A percentile compares a stretch with the other conserved stretches of the same genome.
phyloP scores from a whole-genome alignment of 2,329 filamentous ascomycete genomes.

The Pseudogymnoascus sp. region DNA sequence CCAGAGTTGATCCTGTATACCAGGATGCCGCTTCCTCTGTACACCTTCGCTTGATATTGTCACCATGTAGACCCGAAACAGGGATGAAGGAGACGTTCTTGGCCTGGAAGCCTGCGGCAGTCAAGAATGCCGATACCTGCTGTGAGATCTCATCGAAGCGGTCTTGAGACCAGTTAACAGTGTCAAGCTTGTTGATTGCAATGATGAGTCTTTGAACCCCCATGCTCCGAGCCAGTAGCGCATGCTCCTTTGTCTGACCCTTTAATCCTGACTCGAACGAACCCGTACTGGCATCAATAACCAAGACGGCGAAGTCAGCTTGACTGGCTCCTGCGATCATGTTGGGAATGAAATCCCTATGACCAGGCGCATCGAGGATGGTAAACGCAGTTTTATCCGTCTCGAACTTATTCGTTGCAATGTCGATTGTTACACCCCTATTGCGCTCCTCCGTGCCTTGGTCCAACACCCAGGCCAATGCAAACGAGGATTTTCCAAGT shows the following conservation, averaged over 20 bases:
- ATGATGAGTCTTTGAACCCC: constrained; percentile 83
- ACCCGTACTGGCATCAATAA: constrained; percentile 83
- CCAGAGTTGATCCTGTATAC: constrained; percentile 72
- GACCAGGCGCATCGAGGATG: constrained; percentile 89
- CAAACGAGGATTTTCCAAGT: constrained; percentile 91
- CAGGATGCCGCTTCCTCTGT: constrained; percentile 54
- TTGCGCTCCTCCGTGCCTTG: constrained; percentile 82
- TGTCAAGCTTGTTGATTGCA: constrained; percentile 92
- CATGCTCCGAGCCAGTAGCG: constrained; percentile 79
- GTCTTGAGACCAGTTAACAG: constrained; percentile 70
- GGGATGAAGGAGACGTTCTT: constrained; percentile 84
- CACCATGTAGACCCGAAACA: constrained; percentile 79
- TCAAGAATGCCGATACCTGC: constrained; percentile 76
- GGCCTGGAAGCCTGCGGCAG: constrained; percentile 68
- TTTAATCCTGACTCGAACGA: constrained; percentile 90
- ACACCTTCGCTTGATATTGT: constrained; percentile 65
- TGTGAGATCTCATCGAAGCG: constrained; percentile 79
- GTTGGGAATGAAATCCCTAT: constrained; percentile 93
- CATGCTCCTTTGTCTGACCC: constrained; percentile 91
- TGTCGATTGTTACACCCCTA: constrained; percentile 91
- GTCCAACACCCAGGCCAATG: constrained; percentile 93
- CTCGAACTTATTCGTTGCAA: constrained; percentile 89
- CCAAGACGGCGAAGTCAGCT: constrained; percentile 89
- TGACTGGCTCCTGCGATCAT: constrained; percentile 98
- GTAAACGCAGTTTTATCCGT: constrained; percentile 83